A percentile compares a stretch with the other conserved stretches of the same genome.
Evolutionary conservation across 257 asterid species (phyloP).

Genomic region (Solanum clarkiae): DNA sequence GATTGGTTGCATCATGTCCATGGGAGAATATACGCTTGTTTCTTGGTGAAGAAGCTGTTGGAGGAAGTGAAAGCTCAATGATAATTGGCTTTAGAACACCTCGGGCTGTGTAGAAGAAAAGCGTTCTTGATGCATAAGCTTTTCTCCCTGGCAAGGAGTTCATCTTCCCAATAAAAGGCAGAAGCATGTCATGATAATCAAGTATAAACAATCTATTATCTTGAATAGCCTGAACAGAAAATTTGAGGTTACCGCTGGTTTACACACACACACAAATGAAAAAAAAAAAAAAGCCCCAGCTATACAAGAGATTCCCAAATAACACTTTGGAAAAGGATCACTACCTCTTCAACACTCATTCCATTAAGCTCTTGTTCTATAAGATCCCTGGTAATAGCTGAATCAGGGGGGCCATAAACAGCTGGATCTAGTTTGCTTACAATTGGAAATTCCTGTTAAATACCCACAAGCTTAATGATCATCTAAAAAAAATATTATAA

Average conservation of each 20-base stretch:
- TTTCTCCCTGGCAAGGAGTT: constrained; percentile 71
- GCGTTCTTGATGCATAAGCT: constrained; percentile 83
- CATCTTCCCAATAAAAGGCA: constrained; percentile 73
- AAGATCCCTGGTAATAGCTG: constrained; percentile 58
- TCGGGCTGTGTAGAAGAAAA: constrained; percentile 31
- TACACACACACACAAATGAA: neutral
- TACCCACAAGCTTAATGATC: neutral
- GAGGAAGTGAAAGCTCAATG: constrained; percentile 68
- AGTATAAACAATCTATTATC: constrained; percentile 55
- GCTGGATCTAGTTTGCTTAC: constrained; percentile 69
- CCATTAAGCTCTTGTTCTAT: constrained; percentile 58
- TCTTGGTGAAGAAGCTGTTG: constrained; percentile 35
- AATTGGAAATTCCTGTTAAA: constrained; percentile 70
- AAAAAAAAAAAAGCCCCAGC: neutral
- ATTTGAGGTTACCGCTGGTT: neutral
- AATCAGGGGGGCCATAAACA: constrained; percentile 63
- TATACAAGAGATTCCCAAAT: neutral
- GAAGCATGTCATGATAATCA: constrained; percentile 65
- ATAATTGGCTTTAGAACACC: constrained; percentile 49
- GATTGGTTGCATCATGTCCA: constrained; percentile 62
- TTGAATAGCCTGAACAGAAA: constrained; percentile 44
- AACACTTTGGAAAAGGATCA: neutral
- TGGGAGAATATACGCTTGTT: constrained; percentile 51
- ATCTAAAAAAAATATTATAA: neutral
- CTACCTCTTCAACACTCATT: constrained; percentile 58